Percentiles rank a stretch among this genome's conserved stretches.
Evolutionary conservation across 345 rosid species (phyloP).

Genomic region (Gossypium australe): DNA sequence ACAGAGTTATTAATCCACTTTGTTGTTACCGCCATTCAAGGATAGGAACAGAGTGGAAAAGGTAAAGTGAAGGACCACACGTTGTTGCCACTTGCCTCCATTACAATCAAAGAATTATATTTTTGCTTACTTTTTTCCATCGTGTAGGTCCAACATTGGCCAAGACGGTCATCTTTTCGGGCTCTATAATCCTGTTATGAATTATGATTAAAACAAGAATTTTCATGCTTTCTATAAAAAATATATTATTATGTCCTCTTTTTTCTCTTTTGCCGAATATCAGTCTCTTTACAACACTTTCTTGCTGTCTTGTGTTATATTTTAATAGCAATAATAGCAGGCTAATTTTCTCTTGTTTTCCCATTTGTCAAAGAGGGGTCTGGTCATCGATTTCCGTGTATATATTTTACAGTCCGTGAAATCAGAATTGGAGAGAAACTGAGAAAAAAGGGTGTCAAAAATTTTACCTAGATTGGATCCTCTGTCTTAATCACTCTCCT

Average conservation of each 20-base stretch:
- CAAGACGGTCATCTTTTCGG: no score
- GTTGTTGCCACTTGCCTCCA: background rate
- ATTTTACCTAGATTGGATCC: no score
- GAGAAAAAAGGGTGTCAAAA: no score
- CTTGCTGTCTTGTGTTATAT: background rate
- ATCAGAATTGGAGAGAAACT: no score
- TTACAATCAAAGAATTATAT: slow-evolving; percentile 7
- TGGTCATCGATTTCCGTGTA: no score
- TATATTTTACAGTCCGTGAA: no score
- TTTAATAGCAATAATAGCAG: no score
- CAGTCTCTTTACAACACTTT: background rate
- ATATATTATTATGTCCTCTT: background rate
- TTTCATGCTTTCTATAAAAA: background rate
- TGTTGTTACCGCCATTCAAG: slow-evolving; percentile 1
- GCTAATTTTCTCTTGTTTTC: no score
- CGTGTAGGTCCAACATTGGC: background rate
- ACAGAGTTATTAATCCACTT: background rate
- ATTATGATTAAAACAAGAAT: background rate
- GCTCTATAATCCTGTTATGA: background rate
- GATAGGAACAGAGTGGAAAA: background rate
- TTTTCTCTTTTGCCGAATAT: background rate
- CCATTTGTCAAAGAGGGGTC: no score
- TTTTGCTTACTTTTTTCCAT: background rate
- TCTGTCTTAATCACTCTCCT: background rate
- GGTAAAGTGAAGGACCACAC: background rate